A percentile compares a stretch with the other conserved stretches of the same genome.
phyloP scores from a whole-genome alignment of 129 eudicot species.

The Helianthus tuberosus region DNA sequence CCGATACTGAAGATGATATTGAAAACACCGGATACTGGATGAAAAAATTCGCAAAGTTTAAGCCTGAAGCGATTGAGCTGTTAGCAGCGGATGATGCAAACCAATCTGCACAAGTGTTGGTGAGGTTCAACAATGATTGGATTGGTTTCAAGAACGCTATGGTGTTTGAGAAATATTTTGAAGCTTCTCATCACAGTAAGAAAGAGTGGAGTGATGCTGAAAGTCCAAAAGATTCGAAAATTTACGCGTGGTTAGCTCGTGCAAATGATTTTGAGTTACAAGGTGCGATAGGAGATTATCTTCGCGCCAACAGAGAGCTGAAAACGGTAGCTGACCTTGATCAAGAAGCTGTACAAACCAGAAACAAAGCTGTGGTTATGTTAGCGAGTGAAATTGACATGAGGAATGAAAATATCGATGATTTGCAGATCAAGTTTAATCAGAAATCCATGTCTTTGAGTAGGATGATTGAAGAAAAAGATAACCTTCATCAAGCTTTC shows the following conservation, averaged over 20 bases:
- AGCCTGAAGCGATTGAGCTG: constrained; percentile 57
- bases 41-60: constrained; percentile 56
- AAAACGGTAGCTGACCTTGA: constrained; percentile 58
- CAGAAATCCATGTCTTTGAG: constrained; percentile 60
- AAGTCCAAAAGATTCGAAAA: constrained; percentile 33
- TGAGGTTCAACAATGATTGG: constrained; percentile 75
- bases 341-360: constrained; percentile 49
- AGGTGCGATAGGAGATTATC: constrained; percentile 74
- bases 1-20: constrained; percentile 30
- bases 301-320: constrained; percentile 58
- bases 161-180: constrained; percentile 86
- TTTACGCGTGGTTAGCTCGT: constrained; percentile 93
- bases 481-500: constrained; percentile 66
- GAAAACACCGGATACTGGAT: constrained; percentile 51
- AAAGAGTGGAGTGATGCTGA: constrained; percentile 64
- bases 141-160: constrained; percentile 69
- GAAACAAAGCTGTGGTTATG: constrained; percentile 52
- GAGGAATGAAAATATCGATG: constrained; percentile 68
- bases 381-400: constrained; percentile 72
- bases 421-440: constrained; percentile 62
- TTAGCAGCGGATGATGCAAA: constrained; percentile 49
- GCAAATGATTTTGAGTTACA: constrained; percentile 62
- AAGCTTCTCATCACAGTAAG: constrained; percentile 54
- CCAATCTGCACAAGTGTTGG: constrained; percentile 45
- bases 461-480: constrained; percentile 79